Evolutionary conservation across 176 grass and related monocot genomes (phyloP), one percentile per base, ranked within the genome.

Genomic region (Oryza glaberrima): DNA sequence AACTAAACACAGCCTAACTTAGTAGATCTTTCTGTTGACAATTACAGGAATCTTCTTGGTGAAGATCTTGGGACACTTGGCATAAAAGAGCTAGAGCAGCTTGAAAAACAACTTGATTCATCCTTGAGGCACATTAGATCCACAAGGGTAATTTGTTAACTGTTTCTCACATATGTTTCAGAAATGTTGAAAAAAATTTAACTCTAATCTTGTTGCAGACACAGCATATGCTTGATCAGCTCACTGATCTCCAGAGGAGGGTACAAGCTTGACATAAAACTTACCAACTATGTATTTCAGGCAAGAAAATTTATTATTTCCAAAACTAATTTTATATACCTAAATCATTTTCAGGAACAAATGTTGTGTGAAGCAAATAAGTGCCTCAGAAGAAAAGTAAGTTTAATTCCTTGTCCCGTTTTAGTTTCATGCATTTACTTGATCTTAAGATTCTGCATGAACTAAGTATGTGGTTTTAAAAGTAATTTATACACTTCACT

Each of bases 121-220:
- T 96, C 96, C 76, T 92, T 99, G 58, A 96, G 85, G 86, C 94
- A 96, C 81, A 96, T 96, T 86, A 88, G 96, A 94, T 94, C 96
- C 41, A 92, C 94, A 70, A 92, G 94, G 90, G 96, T 99, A 94
- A 79, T 69, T 22, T 4, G 38, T 64, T 52, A 10, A 69, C 1
- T 65, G 6, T 58, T 44, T 69, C 10, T 56, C 44, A 44, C 43
- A 44, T 10, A 10, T 61, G 17, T 61, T 61, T 7, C 8, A 67
- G 47, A 60, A 77, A 78, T 63, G 25, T 41, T 79, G 12, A 69
- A 19, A 3, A 1, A 54, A 49, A 72, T 44, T 52, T 13, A 64
- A 81, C 11, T 70, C 3, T 17, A 7, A 54, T 19, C 5, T 54
- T 82, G 12, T 61, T 82, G 70, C 91, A 99, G 96, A 99, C 93